A percentile compares a stretch with the other conserved stretches of the same genome.
phyloP scores from a whole-genome alignment of 2,329 filamentous ascomycete genomes.

The Ophiostoma populinum region DNA sequence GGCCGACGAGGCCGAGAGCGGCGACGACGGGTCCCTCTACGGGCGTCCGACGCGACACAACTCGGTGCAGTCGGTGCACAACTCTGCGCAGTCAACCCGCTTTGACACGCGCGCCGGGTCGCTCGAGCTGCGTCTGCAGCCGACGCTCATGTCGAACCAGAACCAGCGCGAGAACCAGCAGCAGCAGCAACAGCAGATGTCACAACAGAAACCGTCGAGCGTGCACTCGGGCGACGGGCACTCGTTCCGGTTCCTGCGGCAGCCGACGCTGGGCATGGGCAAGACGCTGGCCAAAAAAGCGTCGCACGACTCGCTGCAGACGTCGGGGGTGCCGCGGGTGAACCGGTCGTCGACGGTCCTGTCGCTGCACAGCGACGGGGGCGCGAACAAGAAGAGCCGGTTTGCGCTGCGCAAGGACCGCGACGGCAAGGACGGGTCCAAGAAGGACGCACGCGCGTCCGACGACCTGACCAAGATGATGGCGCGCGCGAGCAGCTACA shows the following conservation, averaged over 20 bases:
- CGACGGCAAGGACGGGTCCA: constrained; percentile 30
- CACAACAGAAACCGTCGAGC: constrained; percentile 32
- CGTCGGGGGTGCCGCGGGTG: constrained; percentile 22
- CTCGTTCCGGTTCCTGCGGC: constrained; percentile 35
- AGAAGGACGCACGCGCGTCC: constrained; percentile 23
- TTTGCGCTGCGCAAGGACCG: constrained; percentile 35
- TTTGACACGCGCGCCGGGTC: constrained; percentile 50
- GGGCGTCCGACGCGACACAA: constrained; percentile 14
- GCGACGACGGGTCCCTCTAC: constrained; percentile 22
- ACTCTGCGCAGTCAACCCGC: constrained; percentile 23
- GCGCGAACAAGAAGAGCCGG: constrained; percentile 29
- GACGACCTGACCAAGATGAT: constrained; percentile 98
- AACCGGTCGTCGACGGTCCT: constrained; percentile 30
- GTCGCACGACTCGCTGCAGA: constrained; percentile 38
- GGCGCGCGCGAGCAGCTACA: constrained; percentile 82
- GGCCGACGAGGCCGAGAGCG: constrained; percentile 25
- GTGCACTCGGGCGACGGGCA: constrained; percentile 31
- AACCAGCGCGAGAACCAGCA: constrained; percentile 20
- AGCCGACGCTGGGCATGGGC: constrained; percentile 14
- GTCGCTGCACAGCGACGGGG: constrained; percentile 15
- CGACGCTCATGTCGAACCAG: constrained; percentile 48
- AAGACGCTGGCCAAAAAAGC: constrained; percentile 27
- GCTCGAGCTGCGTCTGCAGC: constrained; percentile 65
- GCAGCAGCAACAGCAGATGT: too few species aligned
- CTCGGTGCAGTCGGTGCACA: constrained; percentile 13